These are phyloP conservation scores for Nemophila menziesii DNA, from an alignment of 257 asterid genomes.

Conservation along the genomic window DNA sequence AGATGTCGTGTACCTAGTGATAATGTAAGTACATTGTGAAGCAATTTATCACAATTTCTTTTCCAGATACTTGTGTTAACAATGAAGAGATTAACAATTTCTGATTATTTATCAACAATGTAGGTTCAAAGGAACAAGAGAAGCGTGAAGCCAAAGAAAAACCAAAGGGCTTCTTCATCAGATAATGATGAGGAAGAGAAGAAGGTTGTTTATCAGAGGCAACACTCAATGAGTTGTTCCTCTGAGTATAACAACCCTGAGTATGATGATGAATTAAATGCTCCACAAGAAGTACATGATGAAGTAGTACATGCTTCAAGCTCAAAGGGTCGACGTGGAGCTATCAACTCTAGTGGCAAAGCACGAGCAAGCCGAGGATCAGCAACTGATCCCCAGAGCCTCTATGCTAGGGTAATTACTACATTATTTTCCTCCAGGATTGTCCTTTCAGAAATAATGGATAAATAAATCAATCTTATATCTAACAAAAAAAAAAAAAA, in stretches of 20 bases:
- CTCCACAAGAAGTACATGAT: slow-evolving; percentile 20
- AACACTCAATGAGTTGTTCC: slow-evolving; percentile 18
- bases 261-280: slow-evolving; percentile 26
- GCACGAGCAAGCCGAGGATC: slow-evolving; percentile 36
- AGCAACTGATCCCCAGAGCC: slow-evolving; percentile 76
- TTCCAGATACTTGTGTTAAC: too few relatives aligned
- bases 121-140: slow-evolving; percentile 33
- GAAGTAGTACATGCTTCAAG: slow-evolving; percentile 10
- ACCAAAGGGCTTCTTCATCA: slow-evolving; percentile 3
- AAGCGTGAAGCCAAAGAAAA: slow-evolving; percentile 21
- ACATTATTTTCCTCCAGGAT: not conserved
- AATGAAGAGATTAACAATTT: not conserved
- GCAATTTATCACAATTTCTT: not conserved
- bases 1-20: slow-evolving; percentile 22
- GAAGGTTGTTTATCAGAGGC: slow-evolving; percentile 11
- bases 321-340: slow-evolving; percentile 14
- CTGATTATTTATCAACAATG: slow-evolving; percentile 4
- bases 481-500: not conserved
- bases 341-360: slow-evolving; percentile 16
- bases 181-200: slow-evolving; percentile 8
- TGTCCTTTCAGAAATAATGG: too few relatives aligned
- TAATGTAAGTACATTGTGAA: slow-evolving; percentile 6
- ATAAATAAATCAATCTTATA: not conserved
- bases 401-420: slow-evolving; percentile 64
- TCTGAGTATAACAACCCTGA: too few relatives aligned